Evolutionary conservation across 2,329 filamentous ascomycete species (phyloP), one percentile per base, ranked within the genome.

Genomic region (Metarhizium album): DNA sequence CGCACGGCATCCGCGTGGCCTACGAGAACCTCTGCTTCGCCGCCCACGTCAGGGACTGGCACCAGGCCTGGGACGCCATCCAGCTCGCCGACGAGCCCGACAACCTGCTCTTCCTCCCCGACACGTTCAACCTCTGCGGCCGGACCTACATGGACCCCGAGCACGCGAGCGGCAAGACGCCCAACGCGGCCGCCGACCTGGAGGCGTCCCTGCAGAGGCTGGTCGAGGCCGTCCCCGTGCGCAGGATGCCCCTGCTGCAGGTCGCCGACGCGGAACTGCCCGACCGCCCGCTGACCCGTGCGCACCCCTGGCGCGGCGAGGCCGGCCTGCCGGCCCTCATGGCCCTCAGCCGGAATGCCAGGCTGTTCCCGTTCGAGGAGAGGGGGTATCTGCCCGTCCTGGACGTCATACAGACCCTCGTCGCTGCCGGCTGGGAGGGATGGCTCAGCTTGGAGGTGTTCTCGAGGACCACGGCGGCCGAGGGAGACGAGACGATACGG

Each of bases 61-160:
- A 54, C 9, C 46, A 52, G 23, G 58, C 58, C 2, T 54, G 53
- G 48, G 50, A 53, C 16, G 45, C 52, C 0, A 47, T 59, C n/a
- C 16, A 31, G 20, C 40, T 42, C 5, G 37, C 54, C 29, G 46
- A 33, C 43, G 16, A 46, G 14, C 16, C 14, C 11, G 20, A 45
- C 2, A 29, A 33, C 31, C 52, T 52, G 20, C 52, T 52, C 11
- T 58, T 60, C 45, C 49, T 69, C 2, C 53, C 56, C 18, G 61
- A 68, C 22, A 63, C 60, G 2, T 64, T 65, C 37, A 58, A 63
- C 48, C 53, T 64, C 18, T 55, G 53, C 46, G 59, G 53, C 11
- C 24, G 13, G 23, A 33, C 27, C 3, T 46, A n/a, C 20, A 33
- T 33, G 43, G 27, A 46, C 11, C 43, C 43, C 6, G 27, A 33